Percentiles rank a stretch among this genome's conserved stretches.
phyloP scores from a whole-genome alignment of 495 filamentous ascomycete species.

The Hypoxylon crocopeplum region DNA sequence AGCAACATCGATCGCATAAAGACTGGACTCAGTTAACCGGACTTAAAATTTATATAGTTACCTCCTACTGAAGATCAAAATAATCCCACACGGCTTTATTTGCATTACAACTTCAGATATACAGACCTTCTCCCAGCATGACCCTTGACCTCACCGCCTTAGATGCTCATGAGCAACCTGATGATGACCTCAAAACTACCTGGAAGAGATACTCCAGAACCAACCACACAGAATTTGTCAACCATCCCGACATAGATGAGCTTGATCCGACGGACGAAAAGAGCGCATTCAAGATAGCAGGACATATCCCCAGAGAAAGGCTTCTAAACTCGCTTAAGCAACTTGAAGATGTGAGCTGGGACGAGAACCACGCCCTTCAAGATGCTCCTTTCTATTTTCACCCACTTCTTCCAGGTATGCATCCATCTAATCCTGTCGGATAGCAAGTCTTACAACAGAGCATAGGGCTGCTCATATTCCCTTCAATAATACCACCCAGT shows the following conservation, averaged over 20 bases:
- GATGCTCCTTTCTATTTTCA: slow-evolving; percentile 59
- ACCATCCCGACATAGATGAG: slow-evolving; percentile 53
- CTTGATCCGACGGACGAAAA: slow-evolving; percentile 38
- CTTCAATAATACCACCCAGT: slow-evolving; percentile 69
- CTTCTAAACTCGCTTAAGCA: slow-evolving; percentile 48
- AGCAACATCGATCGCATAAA: too few relatives aligned
- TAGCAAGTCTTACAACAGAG: slow-evolving; percentile 4
- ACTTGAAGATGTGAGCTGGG: slow-evolving; percentile 31
- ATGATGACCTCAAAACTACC: slow-evolving; percentile 63
- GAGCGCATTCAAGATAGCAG: slow-evolving; percentile 44
- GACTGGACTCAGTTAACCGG: too few relatives aligned
- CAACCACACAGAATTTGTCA: slow-evolving; percentile 49
- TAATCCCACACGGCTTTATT: too few relatives aligned
- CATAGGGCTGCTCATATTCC: slow-evolving; percentile 76
- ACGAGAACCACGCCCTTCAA: slow-evolving; percentile 40
- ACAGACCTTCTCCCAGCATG: slow-evolving; percentile 33
- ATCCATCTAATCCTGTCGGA: not conserved
- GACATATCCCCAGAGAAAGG: slow-evolving; percentile 43
- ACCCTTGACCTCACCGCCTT: slow-evolving; percentile 55
- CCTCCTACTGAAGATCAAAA: too few relatives aligned
- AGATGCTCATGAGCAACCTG: slow-evolving; percentile 74
- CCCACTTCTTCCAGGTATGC: slow-evolving; percentile 46
- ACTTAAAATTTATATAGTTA: too few relatives aligned
- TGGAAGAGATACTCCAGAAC: slow-evolving; percentile 64
- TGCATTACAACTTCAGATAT: not conserved